Percentiles rank a stretch among this genome's conserved stretches.
phyloP scores from a whole-genome alignment of 768 basidiomycete genomes.

The Auricularia sp. region DNA sequence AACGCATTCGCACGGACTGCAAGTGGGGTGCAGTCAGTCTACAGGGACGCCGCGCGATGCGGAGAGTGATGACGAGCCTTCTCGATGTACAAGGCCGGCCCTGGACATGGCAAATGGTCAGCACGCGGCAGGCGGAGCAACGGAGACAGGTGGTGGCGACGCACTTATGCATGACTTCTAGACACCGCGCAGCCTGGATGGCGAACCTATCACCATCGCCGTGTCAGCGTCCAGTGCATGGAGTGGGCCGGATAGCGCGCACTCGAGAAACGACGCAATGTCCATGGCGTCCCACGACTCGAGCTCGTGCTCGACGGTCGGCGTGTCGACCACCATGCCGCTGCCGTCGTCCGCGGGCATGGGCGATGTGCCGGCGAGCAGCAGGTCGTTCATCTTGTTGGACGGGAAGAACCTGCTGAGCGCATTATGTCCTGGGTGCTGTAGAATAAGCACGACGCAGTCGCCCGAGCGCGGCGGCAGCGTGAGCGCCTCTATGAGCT shows the following conservation, averaged over 20 bases:
- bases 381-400: constrained; percentile 52
- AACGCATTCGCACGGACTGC: constrained; percentile 67
- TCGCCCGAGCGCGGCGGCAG: constrained; percentile 58
- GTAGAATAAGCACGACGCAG: constrained; percentile 60
- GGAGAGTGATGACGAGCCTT: constrained; percentile 32
- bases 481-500: constrained; percentile 54
- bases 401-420: constrained; percentile 63
- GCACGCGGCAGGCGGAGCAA: too few species aligned
- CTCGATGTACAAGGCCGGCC: constrained; percentile 53
- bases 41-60: not conserved
- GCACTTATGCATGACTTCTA: constrained; percentile 56
- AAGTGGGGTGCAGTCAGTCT: not conserved
- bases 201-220: constrained; percentile 40
- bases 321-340: constrained; percentile 25
- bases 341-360: constrained; percentile 37
- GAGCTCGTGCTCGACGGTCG: constrained; percentile 30
- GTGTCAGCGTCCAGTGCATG: not conserved
- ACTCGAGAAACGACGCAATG: constrained; percentile 67
- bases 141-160: constrained; percentile 5
- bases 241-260: constrained; percentile 15
- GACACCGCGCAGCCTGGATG: constrained; percentile 61
- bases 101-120: constrained; percentile 21
- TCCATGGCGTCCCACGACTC: constrained; percentile 57
- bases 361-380: constrained; percentile 45
- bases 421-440: constrained; percentile 58